Percentiles rank a stretch among this genome's conserved stretches.
phyloP scores from a whole-genome alignment of 2,329 filamentous ascomycete species.

The Myriosclerotinia curreyana region DNA sequence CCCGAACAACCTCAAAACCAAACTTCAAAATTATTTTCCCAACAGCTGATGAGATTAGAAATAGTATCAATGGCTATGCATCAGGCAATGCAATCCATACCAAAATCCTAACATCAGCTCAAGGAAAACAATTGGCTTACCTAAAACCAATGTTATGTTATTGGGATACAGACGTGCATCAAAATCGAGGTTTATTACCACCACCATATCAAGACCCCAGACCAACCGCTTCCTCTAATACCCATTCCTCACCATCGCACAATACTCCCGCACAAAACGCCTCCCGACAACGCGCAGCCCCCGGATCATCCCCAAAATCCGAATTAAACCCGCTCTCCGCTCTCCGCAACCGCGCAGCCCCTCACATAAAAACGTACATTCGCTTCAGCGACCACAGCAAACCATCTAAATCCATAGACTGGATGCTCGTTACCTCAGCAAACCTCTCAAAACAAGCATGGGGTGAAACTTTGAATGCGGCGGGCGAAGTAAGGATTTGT shows the following conservation, averaged over 20 bases:
- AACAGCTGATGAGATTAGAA: conserved; percentile 72
- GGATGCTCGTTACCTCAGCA: conserved; percentile 87
- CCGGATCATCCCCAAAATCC: too few species aligned
- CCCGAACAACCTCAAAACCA: conserved; percentile 39
- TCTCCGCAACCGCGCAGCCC: conserved; percentile 67
- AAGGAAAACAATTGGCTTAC: conserved; percentile 71
- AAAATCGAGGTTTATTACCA: conserved; percentile 19
- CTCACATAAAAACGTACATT: conserved; percentile 88
- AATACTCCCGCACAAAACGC: too few species aligned
- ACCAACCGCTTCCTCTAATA: neutral
- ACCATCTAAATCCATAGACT: conserved; percentile 58
- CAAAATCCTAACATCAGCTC: conserved; percentile 66
- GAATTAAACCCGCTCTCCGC: conserved; percentile 37
- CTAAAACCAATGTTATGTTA: conserved; percentile 68
- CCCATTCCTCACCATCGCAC: too few species aligned
- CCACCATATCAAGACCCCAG: too few species aligned
- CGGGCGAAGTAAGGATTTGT: conserved; percentile 65
- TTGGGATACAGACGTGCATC: conserved; percentile 63
- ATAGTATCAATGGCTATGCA: conserved; percentile 71
- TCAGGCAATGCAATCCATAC: conserved; percentile 81
- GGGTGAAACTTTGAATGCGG: conserved; percentile 60
- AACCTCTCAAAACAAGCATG: conserved; percentile 88
- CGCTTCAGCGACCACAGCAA: conserved; percentile 48
- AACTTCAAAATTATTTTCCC: conserved; percentile 75
- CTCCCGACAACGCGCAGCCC: too few species aligned